phyloP scores from a whole-genome alignment of 163 green algal species.

The Smithsoniella earleae region DNA sequence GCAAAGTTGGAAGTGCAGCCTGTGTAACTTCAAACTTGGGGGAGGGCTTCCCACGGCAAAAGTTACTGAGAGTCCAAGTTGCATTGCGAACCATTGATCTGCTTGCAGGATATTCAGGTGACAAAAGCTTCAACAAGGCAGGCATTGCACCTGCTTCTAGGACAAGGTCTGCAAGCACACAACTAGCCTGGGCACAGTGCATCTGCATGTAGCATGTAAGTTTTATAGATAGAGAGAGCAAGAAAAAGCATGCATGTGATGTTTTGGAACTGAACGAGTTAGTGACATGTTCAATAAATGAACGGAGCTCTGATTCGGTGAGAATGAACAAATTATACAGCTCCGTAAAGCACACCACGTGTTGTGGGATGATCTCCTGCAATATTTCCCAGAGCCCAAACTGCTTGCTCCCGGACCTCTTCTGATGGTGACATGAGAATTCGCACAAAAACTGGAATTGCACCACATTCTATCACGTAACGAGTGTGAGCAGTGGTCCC shows the following conservation, averaged over 20 bases:
- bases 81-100: conserved; percentile 96
- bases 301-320: no score
- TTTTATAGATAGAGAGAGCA: no score
- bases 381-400: conserved; percentile 99
- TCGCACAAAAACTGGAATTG: conserved; percentile 96
- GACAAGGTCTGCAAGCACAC: conserved; percentile 83
- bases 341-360: neutral
- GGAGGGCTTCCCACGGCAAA: conserved; percentile 95
- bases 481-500: conserved; percentile 93
- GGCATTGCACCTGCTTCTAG: conserved; percentile 60
- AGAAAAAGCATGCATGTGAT: no score
- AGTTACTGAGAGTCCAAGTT: conserved; percentile 99
- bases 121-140: conserved; percentile 64
- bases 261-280: no score
- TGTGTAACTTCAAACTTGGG: conserved; percentile 81
- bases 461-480: conserved; percentile 92
- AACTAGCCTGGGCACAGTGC: no score
- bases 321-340: no score
- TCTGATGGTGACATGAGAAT: conserved; percentile 82
- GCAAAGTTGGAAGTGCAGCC: conserved; percentile 79
- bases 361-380: conserved; percentile 77
- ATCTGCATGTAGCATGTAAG: no score
- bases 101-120: conserved; percentile 68
- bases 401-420: conserved; percentile 95
- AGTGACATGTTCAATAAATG: no score